Evolutionary conservation across 768 basidiomycete genomes (phyloP), one percentile per base, ranked within the genome.

Genomic region (Piloderma croceum): DNA sequence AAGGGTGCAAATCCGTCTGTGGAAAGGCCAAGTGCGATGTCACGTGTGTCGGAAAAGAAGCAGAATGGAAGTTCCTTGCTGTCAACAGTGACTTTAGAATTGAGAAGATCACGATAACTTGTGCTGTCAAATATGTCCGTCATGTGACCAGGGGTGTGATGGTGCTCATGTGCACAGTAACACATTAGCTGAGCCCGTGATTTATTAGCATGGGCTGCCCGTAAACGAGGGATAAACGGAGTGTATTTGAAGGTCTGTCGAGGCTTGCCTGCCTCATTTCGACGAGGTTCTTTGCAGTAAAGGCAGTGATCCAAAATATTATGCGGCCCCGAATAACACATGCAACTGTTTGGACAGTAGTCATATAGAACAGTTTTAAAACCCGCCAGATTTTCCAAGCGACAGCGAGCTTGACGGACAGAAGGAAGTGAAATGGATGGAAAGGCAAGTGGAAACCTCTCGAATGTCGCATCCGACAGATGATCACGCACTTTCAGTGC

Each of bases 341-440:
- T 50, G 45, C 73, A 74, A 0, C 64, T 68, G 36, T 67, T 64
- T 18, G 52, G 36, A 50, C 73, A 76, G 48, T 70, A 73, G 48
- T 73, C 50, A 48, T 60, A 61, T 57, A 25, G 17, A 10, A 47
- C 27, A 11, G 60, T 55, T 21, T 57, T 48, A 22, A 68, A 45
- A 7, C 58, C 62, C 4, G 64, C 45, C 1, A 68, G 54, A 24
- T 48, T 52, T 3, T 45, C 45, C 7, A 58, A 43, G 1, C 51
- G 56, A 4, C 42, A 17, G 19, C 34, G 36, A 3, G 41, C 19
- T 6, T 3, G 15, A 18, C 43, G 31, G 17, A 40, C 17, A 11
- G 24, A 35, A 3, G 38, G 34, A 7, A 51, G 5, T 3, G 24
- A 11, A 4, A 15, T 15, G 1, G 37, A 5, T 4, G 51, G 51